Base-by-base conservation (phyloP, 106 monocot species). In the Narthecium ossifragum region DNA sequence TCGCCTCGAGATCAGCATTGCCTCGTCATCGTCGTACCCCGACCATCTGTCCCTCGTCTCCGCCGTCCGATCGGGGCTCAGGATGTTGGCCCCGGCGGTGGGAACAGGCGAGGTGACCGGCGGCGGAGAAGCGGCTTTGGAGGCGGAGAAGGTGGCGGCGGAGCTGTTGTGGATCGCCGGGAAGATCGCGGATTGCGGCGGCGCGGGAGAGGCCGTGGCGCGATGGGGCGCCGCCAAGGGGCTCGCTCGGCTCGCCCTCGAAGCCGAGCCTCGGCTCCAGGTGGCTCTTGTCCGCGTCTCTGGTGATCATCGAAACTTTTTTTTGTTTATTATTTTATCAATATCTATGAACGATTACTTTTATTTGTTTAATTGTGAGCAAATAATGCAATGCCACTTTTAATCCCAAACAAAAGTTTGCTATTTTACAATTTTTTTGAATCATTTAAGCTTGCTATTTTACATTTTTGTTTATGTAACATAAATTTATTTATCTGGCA, bases 91-190 rank as follows among this genome's bases (percentile, higher is more conserved):
- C n/a, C n/a, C n/a, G n/a, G n/a, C n/a, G n/a, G n/a, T n/a, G n/a
- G n/a, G n/a, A n/a, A n/a, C n/a, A 54, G 50, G 14, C 27, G 55
- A 26, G 54, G 76, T 34, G 30, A 66, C 36, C 21, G 63, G 14
- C 15, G 60, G 32, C 12, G 53, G 46, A 6, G 61, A 41, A 5
- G 57, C 4, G 34, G 12, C 1, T 13, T 2, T 14, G 25, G 17
- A 40, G 60, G 80, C 79, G 54, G 85, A 85, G 78, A 90, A 91
- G 70, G 59, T 77, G 71, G 86, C 80, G 17, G 77, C 86, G 27
- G 91, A 91, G 76, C n/a, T 60, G 46, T 41, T 82, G 62, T 91
- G 91, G 91, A 23, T 91, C 28, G 86, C 70, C 36, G 64, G 73
- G 67, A 91, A 79, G 78, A 82, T 91, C 82, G 74, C 55, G 26